Base-by-base conservation (phyloP, 78 protist species). In the Speleostelium caveatum region DNA sequence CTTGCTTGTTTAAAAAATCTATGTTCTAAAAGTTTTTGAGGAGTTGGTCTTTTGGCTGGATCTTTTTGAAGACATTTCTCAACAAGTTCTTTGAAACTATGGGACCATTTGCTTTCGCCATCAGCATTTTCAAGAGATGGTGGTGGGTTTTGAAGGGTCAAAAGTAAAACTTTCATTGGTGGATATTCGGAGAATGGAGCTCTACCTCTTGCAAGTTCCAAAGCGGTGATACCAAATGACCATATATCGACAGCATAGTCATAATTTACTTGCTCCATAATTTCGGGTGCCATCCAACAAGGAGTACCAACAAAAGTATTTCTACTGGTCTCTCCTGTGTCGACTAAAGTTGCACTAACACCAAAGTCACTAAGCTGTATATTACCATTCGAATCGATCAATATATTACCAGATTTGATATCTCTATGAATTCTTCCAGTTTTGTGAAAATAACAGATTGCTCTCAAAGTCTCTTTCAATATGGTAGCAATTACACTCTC, bases 131-230 rank as follows among this genome's bases (percentile, higher is more conserved):
- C 66, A 56, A 8, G n/a, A 22, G 78, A 72, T 21, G 99, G 98
- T 60, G 96, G 95, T 16, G 95, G 95, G 32, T 75, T 68, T 14
- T 95, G 93, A 6, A 97, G 93, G 28, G 96, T 95, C 59, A 96
- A 59, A 56, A 76, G 86, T 49, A 96, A 80, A 10, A 96, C 99
- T 7, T 94, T 75, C 87, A 96, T 86, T 4, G 98, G 98, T 12
- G 96, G 92, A 89, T 92, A 90, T n/a, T 96, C 93, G 28, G 97
- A 75, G 86, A 96, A 97, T 30, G 99, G 99, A 19, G 99, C 98
- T 66, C 95, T 93, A 2, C 96, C 96, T 55, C 94, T 95, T 39
- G 94, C 74, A 94, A 96, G 77, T 71, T 97, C 99, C n/a, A 96
- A 92, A 55, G 85, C 72, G 86, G 97, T 87, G 61, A 97, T 96